phyloP scores from a whole-genome alignment of 768 basidiomycete species.

The Boletus subcaerulescens region DNA sequence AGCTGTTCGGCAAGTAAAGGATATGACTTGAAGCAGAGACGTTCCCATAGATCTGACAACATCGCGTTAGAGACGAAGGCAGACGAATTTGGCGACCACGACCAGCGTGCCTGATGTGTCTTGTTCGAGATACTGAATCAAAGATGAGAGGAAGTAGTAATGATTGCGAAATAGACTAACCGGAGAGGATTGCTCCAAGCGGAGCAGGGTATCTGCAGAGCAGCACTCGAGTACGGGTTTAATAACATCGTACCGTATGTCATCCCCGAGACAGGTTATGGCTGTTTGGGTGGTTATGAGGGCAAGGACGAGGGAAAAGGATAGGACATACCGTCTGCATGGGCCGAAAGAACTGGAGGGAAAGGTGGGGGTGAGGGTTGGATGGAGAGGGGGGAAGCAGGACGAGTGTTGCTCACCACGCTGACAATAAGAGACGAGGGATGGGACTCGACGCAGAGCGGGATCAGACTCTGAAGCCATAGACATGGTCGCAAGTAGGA shows the following conservation, averaged over 20 bases:
- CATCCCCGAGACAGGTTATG: conserved; percentile 60
- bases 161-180: conserved; percentile 40
- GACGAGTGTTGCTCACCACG: conserved; percentile 47
- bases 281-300: conserved; percentile 38
- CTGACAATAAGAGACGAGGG: conserved; percentile 69
- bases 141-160: conserved; percentile 13
- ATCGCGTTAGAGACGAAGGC: conserved; percentile 4
- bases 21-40: conserved; percentile 59
- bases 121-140: conserved; percentile 46
- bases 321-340: conserved; percentile 56
- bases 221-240: conserved; percentile 75
- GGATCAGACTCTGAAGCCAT: conserved; percentile 36
- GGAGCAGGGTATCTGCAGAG: conserved; percentile 62
- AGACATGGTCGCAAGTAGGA: background rate
- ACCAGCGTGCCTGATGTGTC: conserved; percentile 51
- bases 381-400: background rate
- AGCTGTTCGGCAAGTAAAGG: conserved; percentile 52
- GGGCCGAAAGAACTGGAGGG: conserved; percentile 50
- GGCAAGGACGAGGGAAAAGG: background rate
- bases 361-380: conserved; percentile 9
- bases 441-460: conserved; percentile 46
- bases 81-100: background rate
- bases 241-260: conserved; percentile 59
- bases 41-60: conserved; percentile 62
- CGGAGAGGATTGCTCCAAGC: conserved; percentile 67